Base-by-base conservation (phyloP, 1,284 basidiomycete species). In the Leccinum pachyderme region DNA sequence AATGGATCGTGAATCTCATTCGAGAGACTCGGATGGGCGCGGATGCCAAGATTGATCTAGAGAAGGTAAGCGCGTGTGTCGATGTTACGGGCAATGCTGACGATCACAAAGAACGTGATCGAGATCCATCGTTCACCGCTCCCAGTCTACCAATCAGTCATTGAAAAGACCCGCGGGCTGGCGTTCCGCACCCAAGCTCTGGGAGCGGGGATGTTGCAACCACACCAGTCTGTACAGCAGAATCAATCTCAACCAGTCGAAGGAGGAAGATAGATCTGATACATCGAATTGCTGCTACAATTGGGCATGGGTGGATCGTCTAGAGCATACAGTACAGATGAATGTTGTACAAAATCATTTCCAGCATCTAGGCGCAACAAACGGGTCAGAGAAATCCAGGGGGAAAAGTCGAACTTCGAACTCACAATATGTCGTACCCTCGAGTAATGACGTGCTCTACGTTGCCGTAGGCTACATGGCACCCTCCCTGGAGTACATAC, bases 1-100 rank as follows among this genome's bases (percentile, higher is more conserved):
- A 97, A 73, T 99, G 96, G 96, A 96, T 99, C 62, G 96, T 98
- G 65, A 98, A 97, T 78, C 87, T 98, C 56, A 96, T 98, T 66
- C 86, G 95, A 49, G 97, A 98, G 73, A 97, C 95, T 27, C 85
- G 93, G 31, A 93, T 97, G 84, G 94, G 91, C 24, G 88, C 91
- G 3, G 92, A 99, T 67, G 94, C 94, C 54, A 98, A 97, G 79
- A 98, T 98, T 63, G 95, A 98, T 73, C 81, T 98, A 49, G 93
- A 96, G 75, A 93, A 95, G 78, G 91, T 89, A 56, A 47, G 57
- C 43, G 2, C 33, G 47, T 49, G 37, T 12, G 15, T n/a, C 39
- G 11, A 46, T 29, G 32, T 25, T 25, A 15, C 15, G 28, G 27
- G 1, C 5, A 5, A 13, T 52, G 22, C 51, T 54, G 44, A 56